Conservation (phyloP, 2,329 filamentous ascomycete species). For the Laburnicola sp. region DNA sequence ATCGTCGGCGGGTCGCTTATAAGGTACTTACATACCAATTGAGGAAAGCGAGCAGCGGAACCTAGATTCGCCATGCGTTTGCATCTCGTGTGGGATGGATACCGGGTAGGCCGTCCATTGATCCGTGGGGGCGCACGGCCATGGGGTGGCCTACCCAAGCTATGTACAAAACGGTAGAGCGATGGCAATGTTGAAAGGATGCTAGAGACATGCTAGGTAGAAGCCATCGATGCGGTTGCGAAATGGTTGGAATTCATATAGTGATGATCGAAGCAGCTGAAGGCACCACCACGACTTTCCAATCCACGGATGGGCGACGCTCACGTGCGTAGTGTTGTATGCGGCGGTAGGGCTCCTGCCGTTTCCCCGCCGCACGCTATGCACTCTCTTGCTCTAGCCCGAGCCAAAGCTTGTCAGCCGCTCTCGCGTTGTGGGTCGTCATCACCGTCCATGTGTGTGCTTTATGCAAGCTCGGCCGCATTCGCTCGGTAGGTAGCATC, state of each 20-base stretch:
- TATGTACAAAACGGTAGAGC: no score
- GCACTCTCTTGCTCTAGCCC: constrained; percentile 14
- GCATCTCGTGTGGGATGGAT: background rate
- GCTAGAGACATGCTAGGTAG: no score
- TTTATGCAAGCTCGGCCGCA: constrained; percentile 24
- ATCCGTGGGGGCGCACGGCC: background rate
- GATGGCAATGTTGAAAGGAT: no score
- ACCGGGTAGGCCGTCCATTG: background rate
- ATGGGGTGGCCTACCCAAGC: background rate
- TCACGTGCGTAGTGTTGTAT: constrained; percentile 23
- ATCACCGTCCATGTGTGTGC: constrained; percentile 19
- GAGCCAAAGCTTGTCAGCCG: constrained; percentile 3
- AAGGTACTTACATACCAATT: no score
- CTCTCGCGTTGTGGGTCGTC: constrained; percentile 20
- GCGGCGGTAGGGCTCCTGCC: constrained; percentile 24
- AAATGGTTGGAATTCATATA: background rate
- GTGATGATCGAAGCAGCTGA: background rate
- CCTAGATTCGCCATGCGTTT: background rate
- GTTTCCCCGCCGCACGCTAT: constrained; percentile 34
- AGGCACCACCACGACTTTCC: background rate
- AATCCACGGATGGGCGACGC: background rate
- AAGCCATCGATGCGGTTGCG: background rate
- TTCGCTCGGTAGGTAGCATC: constrained; percentile 20
- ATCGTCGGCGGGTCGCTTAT: no score
- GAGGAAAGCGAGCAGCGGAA: no score